Evolutionary conservation across 1,284 basidiomycete species (phyloP).

Genomic region (Ustilago lituana): DNA sequence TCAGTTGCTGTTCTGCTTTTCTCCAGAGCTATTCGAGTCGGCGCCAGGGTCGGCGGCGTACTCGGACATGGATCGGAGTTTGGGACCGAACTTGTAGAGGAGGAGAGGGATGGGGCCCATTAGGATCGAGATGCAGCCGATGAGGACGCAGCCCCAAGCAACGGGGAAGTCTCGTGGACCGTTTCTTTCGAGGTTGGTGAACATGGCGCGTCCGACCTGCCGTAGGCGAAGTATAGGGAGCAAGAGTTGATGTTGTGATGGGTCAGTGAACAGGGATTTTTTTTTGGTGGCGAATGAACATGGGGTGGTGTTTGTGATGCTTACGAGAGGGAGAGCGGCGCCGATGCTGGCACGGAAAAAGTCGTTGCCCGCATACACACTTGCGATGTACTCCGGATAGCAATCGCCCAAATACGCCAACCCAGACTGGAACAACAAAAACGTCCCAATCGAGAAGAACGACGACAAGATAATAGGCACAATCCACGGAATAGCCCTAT

Average conservation of each 20-base stretch:
- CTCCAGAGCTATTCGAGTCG: neutral
- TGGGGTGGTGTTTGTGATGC: too few species aligned
- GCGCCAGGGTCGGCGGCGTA: conserved; percentile 27
- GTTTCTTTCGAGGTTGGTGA: conserved; percentile 50
- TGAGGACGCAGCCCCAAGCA: conserved; percentile 49
- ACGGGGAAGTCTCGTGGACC: conserved; percentile 54
- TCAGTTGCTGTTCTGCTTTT: conserved; percentile 12
- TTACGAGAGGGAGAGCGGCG: conserved; percentile 51
- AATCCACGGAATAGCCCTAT: conserved; percentile 55
- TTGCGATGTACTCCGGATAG: conserved; percentile 53
- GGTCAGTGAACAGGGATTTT: too few species aligned
- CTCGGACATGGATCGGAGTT: conserved; percentile 49
- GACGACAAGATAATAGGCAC: conserved; percentile 45
- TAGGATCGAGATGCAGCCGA: conserved; percentile 50
- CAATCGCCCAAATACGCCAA: conserved; percentile 42
- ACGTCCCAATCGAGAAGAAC: conserved; percentile 50
- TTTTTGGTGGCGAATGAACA: too few species aligned
- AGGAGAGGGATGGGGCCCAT: conserved; percentile 52
- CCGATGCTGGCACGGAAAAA: conserved; percentile 52
- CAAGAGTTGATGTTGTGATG: too few species aligned
- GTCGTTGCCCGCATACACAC: conserved; percentile 55
- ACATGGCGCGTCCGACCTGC: conserved; percentile 50
- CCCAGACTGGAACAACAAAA: conserved; percentile 52
- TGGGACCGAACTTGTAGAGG: conserved; percentile 54
- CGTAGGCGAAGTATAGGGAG: too few species aligned